phyloP scores from a whole-genome alignment of 2,329 filamentous ascomycete genomes.

The Hymenoscyphus albidus region DNA sequence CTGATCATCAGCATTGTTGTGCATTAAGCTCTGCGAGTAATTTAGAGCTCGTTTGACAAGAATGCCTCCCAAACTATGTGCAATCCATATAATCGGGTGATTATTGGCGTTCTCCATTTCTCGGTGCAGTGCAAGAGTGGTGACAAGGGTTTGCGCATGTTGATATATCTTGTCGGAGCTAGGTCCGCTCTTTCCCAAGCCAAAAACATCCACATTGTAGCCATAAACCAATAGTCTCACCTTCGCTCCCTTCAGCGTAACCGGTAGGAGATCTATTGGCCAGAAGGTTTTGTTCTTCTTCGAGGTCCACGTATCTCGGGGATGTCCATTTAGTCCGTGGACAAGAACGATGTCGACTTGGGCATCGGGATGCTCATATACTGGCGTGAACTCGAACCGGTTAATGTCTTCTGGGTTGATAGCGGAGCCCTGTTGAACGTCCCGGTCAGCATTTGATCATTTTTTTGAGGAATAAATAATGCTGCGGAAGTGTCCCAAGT shows the following conservation, averaged over 20 bases:
- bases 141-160: constrained; percentile 66
- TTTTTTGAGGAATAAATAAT: background rate
- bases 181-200: constrained; percentile 45
- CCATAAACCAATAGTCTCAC: constrained; percentile 69
- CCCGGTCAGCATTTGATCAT: constrained; percentile 7
- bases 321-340: constrained; percentile 65
- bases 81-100: constrained; percentile 72
- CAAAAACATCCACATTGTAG: constrained; percentile 63
- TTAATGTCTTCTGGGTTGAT: constrained; percentile 44
- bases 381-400: constrained; percentile 56
- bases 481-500: background rate
- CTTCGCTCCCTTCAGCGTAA: constrained; percentile 50
- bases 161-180: constrained; percentile 64
- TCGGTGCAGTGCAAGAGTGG: constrained; percentile 59
- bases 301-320: constrained; percentile 59
- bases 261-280: constrained; percentile 64
- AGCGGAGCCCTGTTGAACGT: constrained; percentile 41
- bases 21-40: constrained; percentile 59
- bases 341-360: constrained; percentile 65
- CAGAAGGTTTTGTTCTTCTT: constrained; percentile 56
- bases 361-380: constrained; percentile 56
- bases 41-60: constrained; percentile 67
- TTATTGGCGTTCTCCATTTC: constrained; percentile 52
- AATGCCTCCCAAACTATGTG: constrained; percentile 70
- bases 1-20: constrained; percentile 57